Evolutionary conservation across 208 protist species (phyloP).

Genomic region (Porcisia hertigi): DNA sequence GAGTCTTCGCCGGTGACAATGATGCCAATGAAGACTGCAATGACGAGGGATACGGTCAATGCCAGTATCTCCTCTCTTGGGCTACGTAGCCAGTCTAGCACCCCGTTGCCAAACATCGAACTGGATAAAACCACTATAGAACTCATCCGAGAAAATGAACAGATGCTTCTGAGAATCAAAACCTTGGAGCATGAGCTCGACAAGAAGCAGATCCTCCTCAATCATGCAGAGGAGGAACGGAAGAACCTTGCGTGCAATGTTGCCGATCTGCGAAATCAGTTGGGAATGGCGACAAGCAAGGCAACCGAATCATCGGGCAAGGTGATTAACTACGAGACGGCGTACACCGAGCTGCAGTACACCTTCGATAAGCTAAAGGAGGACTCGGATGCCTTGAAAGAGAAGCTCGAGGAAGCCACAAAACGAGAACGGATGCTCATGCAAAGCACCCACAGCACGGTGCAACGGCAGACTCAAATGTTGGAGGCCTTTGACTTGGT

Average conservation of each 20-base stretch:
- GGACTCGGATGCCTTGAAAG: slow-evolving; percentile 37
- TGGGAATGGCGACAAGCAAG: slow-evolving; percentile 38
- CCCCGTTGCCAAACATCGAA: slow-evolving; percentile 27
- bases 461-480: slow-evolving; percentile 14
- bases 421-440: slow-evolving; percentile 1
- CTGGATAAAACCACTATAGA: slow-evolving; percentile 36
- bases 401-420: slow-evolving; percentile 30
- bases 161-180: slow-evolving; percentile 55
- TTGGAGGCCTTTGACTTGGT: slow-evolving; percentile 30
- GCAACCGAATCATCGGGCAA: slow-evolving; percentile 28
- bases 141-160: slow-evolving; percentile 63
- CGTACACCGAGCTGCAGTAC: slow-evolving; percentile 36
- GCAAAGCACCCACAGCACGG: slow-evolving; percentile 4
- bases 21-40: slow-evolving; percentile 26
- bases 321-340: slow-evolving; percentile 43
- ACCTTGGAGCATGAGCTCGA: slow-evolving; percentile 41
- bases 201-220: slow-evolving; percentile 25
- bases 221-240: slow-evolving; percentile 18
- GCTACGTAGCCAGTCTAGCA: slow-evolving; percentile 24
- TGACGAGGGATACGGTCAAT: neutral
- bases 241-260: slow-evolving; percentile 32
- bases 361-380: slow-evolving; percentile 26
- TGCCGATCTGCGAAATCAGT: slow-evolving; percentile 41
- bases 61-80: neutral
- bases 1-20: slow-evolving; percentile 31